Percentiles rank a stretch among this genome's conserved stretches.
These are phyloP conservation scores for Boletus subparvulus DNA, from an alignment of 768 basidiomycete species.

Conservation along the genomic window DNA sequence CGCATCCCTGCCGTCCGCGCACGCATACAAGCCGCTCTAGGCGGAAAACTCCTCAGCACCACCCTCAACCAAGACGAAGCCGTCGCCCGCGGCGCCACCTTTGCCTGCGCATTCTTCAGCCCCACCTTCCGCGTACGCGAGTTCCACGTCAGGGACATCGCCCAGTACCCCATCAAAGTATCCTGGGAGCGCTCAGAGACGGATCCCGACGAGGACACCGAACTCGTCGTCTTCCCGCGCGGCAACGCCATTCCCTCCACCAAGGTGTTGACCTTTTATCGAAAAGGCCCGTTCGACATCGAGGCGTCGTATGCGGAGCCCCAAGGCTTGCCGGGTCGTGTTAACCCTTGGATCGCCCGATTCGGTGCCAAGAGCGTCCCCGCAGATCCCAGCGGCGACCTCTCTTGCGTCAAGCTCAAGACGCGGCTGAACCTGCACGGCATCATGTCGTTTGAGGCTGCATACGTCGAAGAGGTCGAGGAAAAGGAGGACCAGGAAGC, in stretches of 20 bases:
- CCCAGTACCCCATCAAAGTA: constrained; percentile 86
- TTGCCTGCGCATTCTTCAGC: constrained; percentile 95
- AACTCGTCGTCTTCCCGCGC: constrained; percentile 85
- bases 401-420: constrained; percentile 87
- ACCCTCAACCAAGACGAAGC: constrained; percentile 99
- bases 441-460: constrained; percentile 79
- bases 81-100: constrained; percentile 92
- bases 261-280: constrained; percentile 94
- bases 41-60: constrained; percentile 78
- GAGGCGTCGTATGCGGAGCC: constrained; percentile 84
- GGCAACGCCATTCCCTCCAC: constrained; percentile 89
- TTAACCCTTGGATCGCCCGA: constrained; percentile 83
- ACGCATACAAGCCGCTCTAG: constrained; percentile 81
- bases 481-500: constrained; percentile 67
- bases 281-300: constrained; percentile 84
- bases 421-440: constrained; percentile 85
- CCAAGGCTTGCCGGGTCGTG: constrained; percentile 63
- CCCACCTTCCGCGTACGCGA: constrained; percentile 98
- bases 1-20: constrained; percentile 91
- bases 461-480: constrained; percentile 82
- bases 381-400: constrained; percentile 64
- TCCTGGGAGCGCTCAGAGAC: constrained; percentile 74
- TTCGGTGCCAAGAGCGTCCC: constrained; percentile 84
- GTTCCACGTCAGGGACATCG: constrained; percentile 85
- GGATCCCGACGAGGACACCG: constrained; percentile 87